Evolutionary conservation across 352 stramenopile genomes (phyloP).

Genomic region (Globisporangium splendens): DNA sequence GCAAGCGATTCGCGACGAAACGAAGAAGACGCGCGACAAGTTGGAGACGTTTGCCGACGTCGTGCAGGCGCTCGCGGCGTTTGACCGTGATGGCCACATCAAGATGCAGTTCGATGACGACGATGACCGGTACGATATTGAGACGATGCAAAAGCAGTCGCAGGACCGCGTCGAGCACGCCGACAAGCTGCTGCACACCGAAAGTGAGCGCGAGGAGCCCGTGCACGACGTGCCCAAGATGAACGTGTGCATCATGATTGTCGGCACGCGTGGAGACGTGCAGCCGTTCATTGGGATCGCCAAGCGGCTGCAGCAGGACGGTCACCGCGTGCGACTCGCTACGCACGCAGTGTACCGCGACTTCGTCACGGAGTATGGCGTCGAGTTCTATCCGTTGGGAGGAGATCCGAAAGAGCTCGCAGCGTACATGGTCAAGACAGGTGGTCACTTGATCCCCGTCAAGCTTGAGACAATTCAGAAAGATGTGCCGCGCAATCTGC

Average conservation of each 20-base stretch:
- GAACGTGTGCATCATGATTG: conserved; percentile 88
- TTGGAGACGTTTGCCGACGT: conserved; percentile 13
- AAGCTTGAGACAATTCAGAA: conserved; percentile 59
- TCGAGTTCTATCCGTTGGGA: conserved; percentile 80
- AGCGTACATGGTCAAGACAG: conserved; percentile 92
- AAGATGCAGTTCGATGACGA: conserved; percentile 34
- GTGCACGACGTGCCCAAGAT: conserved; percentile 24
- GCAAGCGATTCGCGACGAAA: conserved; percentile 8
- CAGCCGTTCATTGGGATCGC: conserved; percentile 86
- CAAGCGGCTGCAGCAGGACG: conserved; percentile 73
- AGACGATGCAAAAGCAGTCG: conserved; percentile 12
- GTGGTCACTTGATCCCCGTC: conserved; percentile 66
- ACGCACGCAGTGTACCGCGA: conserved; percentile 87
- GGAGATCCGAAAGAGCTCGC: conserved; percentile 74
- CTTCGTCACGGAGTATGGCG: conserved; percentile 69
- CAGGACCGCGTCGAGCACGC: conserved; percentile 7
- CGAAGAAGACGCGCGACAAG: conserved; percentile 10
- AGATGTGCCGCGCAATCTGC: conserved; percentile 80
- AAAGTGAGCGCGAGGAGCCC: background rate
- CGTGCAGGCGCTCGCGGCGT: conserved; percentile 12
- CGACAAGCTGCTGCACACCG: conserved; percentile 9
- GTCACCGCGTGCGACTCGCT: conserved; percentile 89
- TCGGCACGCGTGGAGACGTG: conserved; percentile 86
- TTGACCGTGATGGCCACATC: conserved; percentile 26
- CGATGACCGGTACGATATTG: conserved; percentile 27